Base-by-base conservation (phyloP, 306 rosid genomes). In the Cucumis cinereus region DNA sequence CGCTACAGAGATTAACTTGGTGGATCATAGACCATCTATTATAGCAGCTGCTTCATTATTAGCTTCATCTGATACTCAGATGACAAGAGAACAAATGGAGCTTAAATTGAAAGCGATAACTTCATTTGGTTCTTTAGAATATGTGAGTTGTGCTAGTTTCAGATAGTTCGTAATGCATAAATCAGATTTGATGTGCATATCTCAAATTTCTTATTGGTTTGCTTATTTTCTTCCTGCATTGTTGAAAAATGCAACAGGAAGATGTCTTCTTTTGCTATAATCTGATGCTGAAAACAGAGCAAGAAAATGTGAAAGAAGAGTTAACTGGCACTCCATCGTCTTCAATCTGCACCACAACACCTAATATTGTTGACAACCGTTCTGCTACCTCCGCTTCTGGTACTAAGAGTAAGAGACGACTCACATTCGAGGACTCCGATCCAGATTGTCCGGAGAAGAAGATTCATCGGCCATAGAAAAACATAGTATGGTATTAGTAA, bases 11-110 rank as follows among this genome's bases (percentile, higher is more conserved):
- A 79, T 80, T 74, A 82, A 86, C 83, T 86, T 86, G 78, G 81
- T 83, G 83, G 86, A 87, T 83, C 86, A 83, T 73, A 58, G 90
- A 38, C 91, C 97, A 28, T 91, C 97, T 16, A 19, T 89, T 52
- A 83, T 94, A 47, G 96, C 98, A 10, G 96, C 91, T 3, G 91
- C 96, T 23, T 89, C 98, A 22, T 82, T 90, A 68, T 84, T 94
- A 55, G 96, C 89, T 66, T 87, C 89, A 61, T 79, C 73, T 72
- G 89, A 85, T 83, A 72, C 79, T 55, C 85, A 82, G 77, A 85
- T 90, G 70, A 83, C 86, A 10, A 81, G 85, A 82, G 82, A 85
- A 4, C 66, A 75, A 5, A 57, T 91, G 75, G 89, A 91, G 82
- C 76, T 86, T 80, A 83, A 78, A 80, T 75, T 90, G 77, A 86